Base-by-base conservation (phyloP, 2,329 filamentous ascomycete species). In the Fusarium ramigenum region DNA sequence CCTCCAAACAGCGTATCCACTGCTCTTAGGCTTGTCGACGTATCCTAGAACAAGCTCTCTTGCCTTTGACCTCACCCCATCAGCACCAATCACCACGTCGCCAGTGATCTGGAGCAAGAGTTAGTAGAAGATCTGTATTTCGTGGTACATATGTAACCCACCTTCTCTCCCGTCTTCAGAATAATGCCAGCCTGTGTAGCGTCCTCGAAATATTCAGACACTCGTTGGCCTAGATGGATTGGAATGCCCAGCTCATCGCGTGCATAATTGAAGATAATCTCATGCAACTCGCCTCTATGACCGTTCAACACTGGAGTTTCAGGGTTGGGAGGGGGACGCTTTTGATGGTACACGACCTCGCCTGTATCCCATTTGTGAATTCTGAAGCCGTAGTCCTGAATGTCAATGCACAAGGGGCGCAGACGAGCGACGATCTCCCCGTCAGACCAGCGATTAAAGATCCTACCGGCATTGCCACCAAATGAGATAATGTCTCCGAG, bases 331-430 rank as follows among this genome's bases (percentile, higher is more conserved):
- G 74, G 74, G 0, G 65, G 49, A 16, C 72, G 57, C 15, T 87
- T 85, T 64, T 91, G 89, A 64, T 89, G 89, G 62, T 87, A 85
- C 28, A 91, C 85, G 16, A 90, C 84, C 78, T 91, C 89, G 11
- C 73, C 73, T 9, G 64, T 75, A 14, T 63, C 74, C 54, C 50
- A 76, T 32, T 74, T 75, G n/a, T 64, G 69, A 5, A 74, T 64
- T 28, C 44, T 60, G 39, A 75, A 91, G 46, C 89, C 89, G 66
- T 90, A 87, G 0, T 80, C 75, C 11, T 81, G 69, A 5, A 73
- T 63, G 28, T 77, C 34, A 10, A 78, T 78, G 8, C 75, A 77
- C 15, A 78, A 30, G 1, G 75, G 75, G 3, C 62, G 65, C 0
- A 77, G 43, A 19, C 50, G 74, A 16, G 78, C 53, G 15, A 90